Evolutionary conservation across 2,329 filamentous ascomycete genomes (phyloP), one percentile per base, ranked within the genome.

Genomic region (Aspergillus uvarum): DNA sequence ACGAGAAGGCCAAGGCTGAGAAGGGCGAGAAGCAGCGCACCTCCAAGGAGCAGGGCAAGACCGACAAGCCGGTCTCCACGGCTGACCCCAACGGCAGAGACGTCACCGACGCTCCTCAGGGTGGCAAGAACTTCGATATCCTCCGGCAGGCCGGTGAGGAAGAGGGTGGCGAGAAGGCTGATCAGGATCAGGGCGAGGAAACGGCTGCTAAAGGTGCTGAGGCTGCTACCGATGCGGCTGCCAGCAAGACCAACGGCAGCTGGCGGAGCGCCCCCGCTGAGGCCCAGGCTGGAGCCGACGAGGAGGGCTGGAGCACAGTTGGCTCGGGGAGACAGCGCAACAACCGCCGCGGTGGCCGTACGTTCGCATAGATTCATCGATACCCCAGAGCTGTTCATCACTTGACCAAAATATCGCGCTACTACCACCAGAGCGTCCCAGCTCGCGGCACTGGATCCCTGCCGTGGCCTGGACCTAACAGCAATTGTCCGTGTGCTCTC

Each of bases 1-100:
- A 95, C 1, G 91, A 95, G 64, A 95, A 93, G 81, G 89, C 86
- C 49, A 92, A 91, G 77, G 91, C 87, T 54, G 87, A 85, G 55
- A 74, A 86, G 35, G 87, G 85, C n/a, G 87, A 85, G 73, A 88
- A 89, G 68, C 83, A 86, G 53, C 81, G 82, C 68, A 78, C 79
- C 38, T 70, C 76, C 63, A 75, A 74, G 66, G 73, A 76, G 63
- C 73, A 76, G 60, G 61, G 66, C 56, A 75, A 76, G 68, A 64
- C 69, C 19, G 74, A 74, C 67, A 72, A 75, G 42, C 62, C 63
- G 7, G 63, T 51, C 24, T 59, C 71, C 22, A 72, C 78, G 6
- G 72, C 69, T 12, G 74, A 75, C 54, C 67, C 72, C 55, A 78
- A 78, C 55, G 71, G 67, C 49, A 79, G 81, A 63, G 79, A 80